A percentile compares a stretch with the other conserved stretches of the same genome.
Conservation (phyloP, 2,329 filamentous ascomycete genomes). For the Nemania diffusa region DNA sequence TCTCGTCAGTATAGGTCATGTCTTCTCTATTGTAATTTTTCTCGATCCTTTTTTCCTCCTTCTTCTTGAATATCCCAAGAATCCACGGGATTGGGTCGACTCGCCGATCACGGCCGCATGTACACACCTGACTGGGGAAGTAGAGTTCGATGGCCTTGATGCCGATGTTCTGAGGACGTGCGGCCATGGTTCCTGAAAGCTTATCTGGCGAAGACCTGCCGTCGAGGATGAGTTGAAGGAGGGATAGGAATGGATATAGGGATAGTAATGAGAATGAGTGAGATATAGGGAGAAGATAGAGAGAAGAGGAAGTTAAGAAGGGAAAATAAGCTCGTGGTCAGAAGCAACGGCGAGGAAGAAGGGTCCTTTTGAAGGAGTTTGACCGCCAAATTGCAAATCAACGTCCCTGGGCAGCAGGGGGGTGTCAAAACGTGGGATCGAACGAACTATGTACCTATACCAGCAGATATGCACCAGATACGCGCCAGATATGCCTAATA, state of each 20-base stretch:
- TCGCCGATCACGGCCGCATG: slow-evolving; percentile 20
- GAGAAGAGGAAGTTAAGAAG: slow-evolving; percentile 23
- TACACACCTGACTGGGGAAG: slow-evolving; percentile 82
- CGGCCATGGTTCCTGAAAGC: slow-evolving; percentile 65
- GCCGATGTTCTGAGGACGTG: slow-evolving; percentile 86
- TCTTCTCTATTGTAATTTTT: background rate
- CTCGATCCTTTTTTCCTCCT: background rate
- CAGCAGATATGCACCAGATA: background rate
- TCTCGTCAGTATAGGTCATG: slow-evolving; percentile 37
- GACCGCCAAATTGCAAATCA: slow-evolving; percentile 46
- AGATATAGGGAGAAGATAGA: slow-evolving; percentile 17
- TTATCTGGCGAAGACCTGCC: slow-evolving; percentile 23
- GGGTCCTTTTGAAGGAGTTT: slow-evolving; percentile 42
- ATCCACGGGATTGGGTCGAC: slow-evolving; percentile 9
- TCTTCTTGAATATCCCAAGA: too few species aligned
- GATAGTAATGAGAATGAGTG: slow-evolving; percentile 15
- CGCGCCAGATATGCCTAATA: slow-evolving; percentile 16
- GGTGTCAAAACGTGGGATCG: slow-evolving; percentile 30
- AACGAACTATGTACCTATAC: slow-evolving; percentile 21
- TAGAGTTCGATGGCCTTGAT: slow-evolving; percentile 95
- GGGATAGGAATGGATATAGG: slow-evolving; percentile 15
- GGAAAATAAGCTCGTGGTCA: slow-evolving; percentile 32
- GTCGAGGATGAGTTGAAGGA: slow-evolving; percentile 10
- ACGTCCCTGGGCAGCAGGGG: slow-evolving; percentile 25
- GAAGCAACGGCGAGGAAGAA: slow-evolving; percentile 35